Percentiles rank a stretch among this genome's conserved stretches.
These are phyloP conservation scores for Prunus mume DNA, from an alignment of 306 rosid species.

Conservation along the genomic window DNA sequence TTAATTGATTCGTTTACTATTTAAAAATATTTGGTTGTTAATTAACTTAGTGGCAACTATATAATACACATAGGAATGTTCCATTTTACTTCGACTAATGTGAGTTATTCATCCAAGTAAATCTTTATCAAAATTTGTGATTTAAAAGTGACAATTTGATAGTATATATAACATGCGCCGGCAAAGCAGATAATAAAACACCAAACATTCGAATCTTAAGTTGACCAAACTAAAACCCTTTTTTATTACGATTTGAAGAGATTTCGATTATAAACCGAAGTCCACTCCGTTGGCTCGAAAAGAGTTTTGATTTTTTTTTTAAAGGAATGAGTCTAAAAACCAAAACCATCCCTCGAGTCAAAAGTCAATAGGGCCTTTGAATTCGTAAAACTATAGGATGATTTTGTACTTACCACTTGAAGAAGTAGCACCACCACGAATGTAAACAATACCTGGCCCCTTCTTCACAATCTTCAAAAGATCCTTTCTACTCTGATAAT, in stretches of 20 bases:
- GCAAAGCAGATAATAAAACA: too few species aligned
- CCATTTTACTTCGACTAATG: background rate
- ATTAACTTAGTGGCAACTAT: background rate
- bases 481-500: conserved; percentile 1
- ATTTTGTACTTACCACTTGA: background rate
- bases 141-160: too few species aligned
- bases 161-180: background rate
- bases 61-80: background rate
- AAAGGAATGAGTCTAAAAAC: background rate
- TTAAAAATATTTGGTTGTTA: too few species aligned
- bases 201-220: too few species aligned
- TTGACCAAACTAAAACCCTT: too few species aligned
- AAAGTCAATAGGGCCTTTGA: background rate
- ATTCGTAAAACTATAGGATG: too few species aligned
- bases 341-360: background rate
- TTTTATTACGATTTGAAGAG: too few species aligned
- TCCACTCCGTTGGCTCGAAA: background rate
- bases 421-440: background rate
- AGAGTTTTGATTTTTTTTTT: background rate
- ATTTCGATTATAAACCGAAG: background rate
- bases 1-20: too few species aligned
- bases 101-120: background rate
- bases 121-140: too few species aligned
- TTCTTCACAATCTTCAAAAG: background rate
- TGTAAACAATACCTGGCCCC: background rate